phyloP scores from a whole-genome alignment of 2,329 filamentous ascomycete genomes.

The Shiraia sp. region DNA sequence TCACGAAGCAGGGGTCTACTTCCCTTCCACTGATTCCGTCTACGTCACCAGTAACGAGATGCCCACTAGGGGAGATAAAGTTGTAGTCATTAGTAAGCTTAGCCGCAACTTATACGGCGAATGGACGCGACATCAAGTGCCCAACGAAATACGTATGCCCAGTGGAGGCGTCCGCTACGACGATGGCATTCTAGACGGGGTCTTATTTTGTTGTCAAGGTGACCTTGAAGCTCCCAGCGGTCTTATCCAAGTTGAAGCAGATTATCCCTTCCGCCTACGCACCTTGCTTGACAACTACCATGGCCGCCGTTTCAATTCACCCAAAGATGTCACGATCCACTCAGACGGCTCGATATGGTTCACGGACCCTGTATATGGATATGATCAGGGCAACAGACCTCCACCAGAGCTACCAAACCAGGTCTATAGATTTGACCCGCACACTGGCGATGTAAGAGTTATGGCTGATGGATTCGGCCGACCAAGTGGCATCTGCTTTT shows the following conservation, averaged over 20 bases:
- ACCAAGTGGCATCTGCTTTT: constrained; percentile 50
- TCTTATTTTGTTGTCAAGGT: constrained; percentile 31
- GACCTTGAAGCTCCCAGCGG: constrained; percentile 22
- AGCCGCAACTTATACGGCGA: constrained; percentile 12
- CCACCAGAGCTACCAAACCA: constrained; percentile 18
- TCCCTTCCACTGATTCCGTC: constrained; percentile 29
- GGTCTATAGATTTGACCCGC: constrained; percentile 43
- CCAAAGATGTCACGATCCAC: constrained; percentile 45
- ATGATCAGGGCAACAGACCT: constrained; percentile 16
- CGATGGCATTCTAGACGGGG: constrained; percentile 17
- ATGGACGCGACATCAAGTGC: constrained; percentile 5
- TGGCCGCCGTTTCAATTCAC: constrained; percentile 46
- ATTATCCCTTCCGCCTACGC: constrained; percentile 19
- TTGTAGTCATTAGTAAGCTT: constrained; percentile 22
- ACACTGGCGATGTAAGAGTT: constrained; percentile 37
- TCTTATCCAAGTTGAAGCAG: constrained; percentile 28
- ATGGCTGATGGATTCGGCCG: constrained; percentile 42
- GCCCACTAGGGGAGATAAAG: constrained; percentile 17
- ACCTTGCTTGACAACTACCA: constrained; percentile 47
- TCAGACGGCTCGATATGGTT: constrained; percentile 49
- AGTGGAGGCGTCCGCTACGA: constrained; percentile 28
- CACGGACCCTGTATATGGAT: constrained; percentile 43
- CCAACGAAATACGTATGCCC: constrained; percentile 8
- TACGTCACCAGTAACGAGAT: constrained; percentile 44
- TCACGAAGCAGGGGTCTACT: constrained; percentile 51